These are phyloP conservation scores for Auxenochlorella protothecoides DNA, from an alignment of 139 green algal species.

Conservation along the genomic window DNA sequence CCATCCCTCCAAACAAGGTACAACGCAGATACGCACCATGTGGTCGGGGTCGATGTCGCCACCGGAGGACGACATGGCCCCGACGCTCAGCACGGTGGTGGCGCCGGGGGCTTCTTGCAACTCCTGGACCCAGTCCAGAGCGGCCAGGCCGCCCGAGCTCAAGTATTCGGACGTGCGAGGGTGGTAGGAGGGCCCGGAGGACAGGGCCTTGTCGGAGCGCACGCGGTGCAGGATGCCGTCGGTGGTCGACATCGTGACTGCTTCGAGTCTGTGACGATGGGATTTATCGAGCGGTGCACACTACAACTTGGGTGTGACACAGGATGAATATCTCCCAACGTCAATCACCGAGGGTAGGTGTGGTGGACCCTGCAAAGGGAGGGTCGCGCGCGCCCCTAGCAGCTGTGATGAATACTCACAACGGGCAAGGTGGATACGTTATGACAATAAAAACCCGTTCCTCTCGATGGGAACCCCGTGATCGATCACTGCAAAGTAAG, in stretches of 20 bases:
- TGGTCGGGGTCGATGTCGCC: slow-evolving; percentile 15
- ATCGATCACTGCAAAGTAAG: too few species aligned
- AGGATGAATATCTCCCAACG: too few species aligned
- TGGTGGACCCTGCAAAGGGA: neutral
- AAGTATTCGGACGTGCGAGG: neutral
- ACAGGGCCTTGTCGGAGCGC: neutral
- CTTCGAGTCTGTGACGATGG: neutral
- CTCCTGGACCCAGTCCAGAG: slow-evolving; percentile 1
- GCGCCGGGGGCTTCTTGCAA: slow-evolving; percentile 3
- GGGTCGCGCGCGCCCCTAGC: neutral
- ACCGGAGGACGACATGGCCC: slow-evolving; percentile 3
- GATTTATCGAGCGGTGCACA: too few species aligned
- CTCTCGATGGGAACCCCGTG: too few species aligned
- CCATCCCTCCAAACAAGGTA: neutral
- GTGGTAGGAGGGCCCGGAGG: neutral
- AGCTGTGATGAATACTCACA: neutral
- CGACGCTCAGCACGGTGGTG: slow-evolving; percentile 11
- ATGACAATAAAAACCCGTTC: too few species aligned
- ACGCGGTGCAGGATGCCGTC: neutral
- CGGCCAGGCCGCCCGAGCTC: too few species aligned
- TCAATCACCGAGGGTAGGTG: neutral
- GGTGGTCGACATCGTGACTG: neutral
- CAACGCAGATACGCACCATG: slow-evolving; percentile 4
- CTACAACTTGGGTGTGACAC: too few species aligned
- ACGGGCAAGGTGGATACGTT: too few species aligned